Base-by-base conservation (phyloP, 2,329 filamentous ascomycete species). In the Fusarium begoniae region DNA sequence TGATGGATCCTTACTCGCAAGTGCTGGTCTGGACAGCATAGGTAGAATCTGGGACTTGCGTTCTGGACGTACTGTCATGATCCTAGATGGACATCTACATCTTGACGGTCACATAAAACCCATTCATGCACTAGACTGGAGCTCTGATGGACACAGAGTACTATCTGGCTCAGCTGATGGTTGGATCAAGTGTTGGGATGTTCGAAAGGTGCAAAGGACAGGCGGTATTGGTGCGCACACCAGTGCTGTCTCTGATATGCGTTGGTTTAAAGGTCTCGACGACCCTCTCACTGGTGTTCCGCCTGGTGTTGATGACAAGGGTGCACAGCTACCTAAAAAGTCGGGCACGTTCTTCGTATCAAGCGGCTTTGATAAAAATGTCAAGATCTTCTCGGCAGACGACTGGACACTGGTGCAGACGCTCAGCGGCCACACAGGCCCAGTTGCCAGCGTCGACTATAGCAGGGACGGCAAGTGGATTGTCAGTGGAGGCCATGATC, bases 131-230 rank as follows among this genome's bases (percentile, higher is more conserved):
- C 86, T 98, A 11, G 95, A 98, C 82, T 99, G 97, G 96, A 91
- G 93, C 66, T 89, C 92, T 1, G 96, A 99, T 80, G 95, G 96
- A 11, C 92, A 98, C 81, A 91, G 96, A n/a, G 90, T 98, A 14
- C 86, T 98, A n/a, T 95, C 95, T 0, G 95, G 95, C 3, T 97
- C 95, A 20, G 94, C 92, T 5, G 96, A 99, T 80, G 96, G 96
- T 24, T 98, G 96, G 90, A 91, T 98, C 79, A 98, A 98, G 83
- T 98, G 96, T 83, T 99, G 96, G 96, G 96, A 99, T 80, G 88
- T 99, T 59, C 91, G 96, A 51, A 96, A 96, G 78, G 95, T 98
- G 55, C 90, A 93, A 77, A 91, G 92, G 72, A 92, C 90, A 1
- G 96, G 94, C 18, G 94, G 93, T 24, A 93, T 99, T 53, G 96